A percentile compares a stretch with the other conserved stretches of the same genome.
Conservation (phyloP, 176 grass and related monocot genomes). For the Triticum urartu region DNA sequence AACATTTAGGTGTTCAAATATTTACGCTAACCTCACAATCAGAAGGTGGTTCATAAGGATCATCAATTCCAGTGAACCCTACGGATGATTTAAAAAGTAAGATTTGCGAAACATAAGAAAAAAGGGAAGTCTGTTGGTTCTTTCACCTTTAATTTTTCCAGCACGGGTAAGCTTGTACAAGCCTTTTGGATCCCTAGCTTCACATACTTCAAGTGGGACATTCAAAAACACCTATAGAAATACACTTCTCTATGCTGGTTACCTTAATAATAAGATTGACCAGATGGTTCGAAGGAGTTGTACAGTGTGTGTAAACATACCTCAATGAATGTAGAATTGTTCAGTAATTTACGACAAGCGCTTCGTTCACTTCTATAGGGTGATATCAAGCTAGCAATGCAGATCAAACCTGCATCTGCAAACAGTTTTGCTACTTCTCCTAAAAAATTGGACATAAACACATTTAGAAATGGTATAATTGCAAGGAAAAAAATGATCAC, state of each 20-base stretch:
- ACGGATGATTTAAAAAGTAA: no score
- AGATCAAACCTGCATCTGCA: slow-evolving; percentile 80
- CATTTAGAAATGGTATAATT: neutral
- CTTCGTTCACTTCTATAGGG: no score
- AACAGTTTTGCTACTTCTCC: slow-evolving; percentile 92
- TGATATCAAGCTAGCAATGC: no score
- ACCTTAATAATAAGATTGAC: neutral
- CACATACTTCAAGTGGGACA: slow-evolving; percentile 73
- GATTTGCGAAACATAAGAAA: no score
- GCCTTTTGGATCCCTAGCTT: slow-evolving; percentile 85
- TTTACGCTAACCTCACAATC: slow-evolving; percentile 64
- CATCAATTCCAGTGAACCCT: no score
- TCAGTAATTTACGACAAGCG: slow-evolving; percentile 55
- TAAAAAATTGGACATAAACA: slow-evolving; percentile 7
- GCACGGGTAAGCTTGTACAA: slow-evolving; percentile 96
- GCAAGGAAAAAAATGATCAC: neutral
- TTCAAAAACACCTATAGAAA: slow-evolving; percentile 71
- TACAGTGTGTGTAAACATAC: neutral
- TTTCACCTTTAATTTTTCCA: no score
- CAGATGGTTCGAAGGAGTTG: neutral
- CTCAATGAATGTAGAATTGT: slow-evolving; percentile 23
- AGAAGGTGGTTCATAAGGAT: slow-evolving; percentile 78
- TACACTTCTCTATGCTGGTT: neutral
- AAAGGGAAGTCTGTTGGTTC: no score
- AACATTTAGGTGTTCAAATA: neutral